Evolutionary conservation across 768 basidiomycete genomes (phyloP).

Genomic region (Brasilioporus rufonigricans): DNA sequence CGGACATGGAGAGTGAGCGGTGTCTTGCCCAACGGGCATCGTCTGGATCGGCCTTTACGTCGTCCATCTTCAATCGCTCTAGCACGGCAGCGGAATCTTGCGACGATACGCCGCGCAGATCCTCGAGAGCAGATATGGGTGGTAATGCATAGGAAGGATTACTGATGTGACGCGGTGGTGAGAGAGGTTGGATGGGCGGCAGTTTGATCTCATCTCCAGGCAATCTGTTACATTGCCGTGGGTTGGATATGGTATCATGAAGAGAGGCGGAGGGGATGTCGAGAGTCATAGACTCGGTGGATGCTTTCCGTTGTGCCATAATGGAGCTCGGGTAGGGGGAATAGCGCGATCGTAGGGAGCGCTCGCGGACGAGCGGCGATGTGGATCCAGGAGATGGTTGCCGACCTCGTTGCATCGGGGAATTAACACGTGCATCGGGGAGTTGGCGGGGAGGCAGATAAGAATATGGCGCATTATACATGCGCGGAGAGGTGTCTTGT

Average conservation of each 20-base stretch:
- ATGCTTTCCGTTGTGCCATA: slow-evolving; percentile 23
- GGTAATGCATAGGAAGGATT: slow-evolving; percentile 54
- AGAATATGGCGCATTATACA: slow-evolving; percentile 28
- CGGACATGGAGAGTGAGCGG: slow-evolving; percentile 43
- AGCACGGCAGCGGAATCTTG: slow-evolving; percentile 66
- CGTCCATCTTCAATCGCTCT: slow-evolving; percentile 58
- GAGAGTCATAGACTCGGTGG: slow-evolving; percentile 30
- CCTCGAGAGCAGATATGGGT: slow-evolving; percentile 68
- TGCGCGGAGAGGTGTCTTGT: slow-evolving; percentile 24
- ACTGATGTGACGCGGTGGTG: slow-evolving; percentile 24
- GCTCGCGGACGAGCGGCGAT: slow-evolving; percentile 26
- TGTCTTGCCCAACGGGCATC: slow-evolving; percentile 38
- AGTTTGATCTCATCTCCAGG: slow-evolving; percentile 38
- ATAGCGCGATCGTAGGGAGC: slow-evolving; percentile 34
- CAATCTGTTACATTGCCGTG: slow-evolving; percentile 18
- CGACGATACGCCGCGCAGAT: slow-evolving; percentile 48
- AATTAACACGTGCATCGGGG: slow-evolving; percentile 27
- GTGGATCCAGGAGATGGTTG: slow-evolving; percentile 25
- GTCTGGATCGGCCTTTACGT: slow-evolving; percentile 29
- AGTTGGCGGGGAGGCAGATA: slow-evolving; percentile 30
- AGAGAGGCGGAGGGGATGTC: slow-evolving; percentile 37
- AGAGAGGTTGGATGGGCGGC: slow-evolving; percentile 41
- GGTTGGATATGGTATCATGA: slow-evolving; percentile 30
- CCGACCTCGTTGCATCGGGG: slow-evolving; percentile 32
- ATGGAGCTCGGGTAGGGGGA: slow-evolving; percentile 44